These are phyloP conservation scores for Sporisorium scitamineum DNA, from an alignment of 1,284 basidiomycete genomes.

Conservation along the genomic window DNA sequence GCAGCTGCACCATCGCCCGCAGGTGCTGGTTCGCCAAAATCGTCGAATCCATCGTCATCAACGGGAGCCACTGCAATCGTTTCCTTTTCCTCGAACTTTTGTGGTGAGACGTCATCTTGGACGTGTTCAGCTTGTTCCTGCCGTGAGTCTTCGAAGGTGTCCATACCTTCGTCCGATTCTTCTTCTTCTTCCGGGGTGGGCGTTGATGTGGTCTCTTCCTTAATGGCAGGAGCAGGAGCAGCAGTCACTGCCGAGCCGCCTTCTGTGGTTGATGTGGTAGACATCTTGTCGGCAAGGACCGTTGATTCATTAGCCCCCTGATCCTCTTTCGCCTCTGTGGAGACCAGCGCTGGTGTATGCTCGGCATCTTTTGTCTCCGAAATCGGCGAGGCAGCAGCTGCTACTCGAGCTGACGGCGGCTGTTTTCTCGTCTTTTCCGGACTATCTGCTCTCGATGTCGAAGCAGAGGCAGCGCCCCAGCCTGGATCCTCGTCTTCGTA, in stretches of 20 bases:
- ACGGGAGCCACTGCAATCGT: background rate
- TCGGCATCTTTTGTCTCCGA: background rate
- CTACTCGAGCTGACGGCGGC: background rate
- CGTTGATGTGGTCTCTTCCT: background rate
- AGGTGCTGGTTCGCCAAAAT: constrained; percentile 37
- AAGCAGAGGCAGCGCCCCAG: constrained; percentile 32
- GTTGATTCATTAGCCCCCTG: background rate
- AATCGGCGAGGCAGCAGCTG: constrained; percentile 1
- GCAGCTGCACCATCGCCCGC: constrained; percentile 13
- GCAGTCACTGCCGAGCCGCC: background rate
- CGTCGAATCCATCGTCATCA: constrained; percentile 42
- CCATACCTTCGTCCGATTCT: constrained; percentile 3
- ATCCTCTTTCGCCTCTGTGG: background rate
- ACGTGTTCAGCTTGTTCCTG: constrained; percentile 11
- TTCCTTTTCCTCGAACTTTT: constrained; percentile 10
- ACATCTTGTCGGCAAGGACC: background rate
- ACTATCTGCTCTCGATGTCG: constrained; percentile 27
- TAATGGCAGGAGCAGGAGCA: background rate
- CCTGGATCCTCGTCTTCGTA: constrained; percentile 43
- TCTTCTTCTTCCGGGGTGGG: background rate
- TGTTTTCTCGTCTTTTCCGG: constrained; percentile 35
- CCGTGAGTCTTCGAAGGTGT: constrained; percentile 15
- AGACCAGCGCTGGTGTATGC: background rate
- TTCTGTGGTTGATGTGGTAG: background rate
- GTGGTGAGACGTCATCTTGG: background rate